Percentiles rank a stretch among this genome's conserved stretches.
Evolutionary conservation across 225 moss, liverwort and hornwort species (phyloP).

Genomic region (Asterella californica): DNA sequence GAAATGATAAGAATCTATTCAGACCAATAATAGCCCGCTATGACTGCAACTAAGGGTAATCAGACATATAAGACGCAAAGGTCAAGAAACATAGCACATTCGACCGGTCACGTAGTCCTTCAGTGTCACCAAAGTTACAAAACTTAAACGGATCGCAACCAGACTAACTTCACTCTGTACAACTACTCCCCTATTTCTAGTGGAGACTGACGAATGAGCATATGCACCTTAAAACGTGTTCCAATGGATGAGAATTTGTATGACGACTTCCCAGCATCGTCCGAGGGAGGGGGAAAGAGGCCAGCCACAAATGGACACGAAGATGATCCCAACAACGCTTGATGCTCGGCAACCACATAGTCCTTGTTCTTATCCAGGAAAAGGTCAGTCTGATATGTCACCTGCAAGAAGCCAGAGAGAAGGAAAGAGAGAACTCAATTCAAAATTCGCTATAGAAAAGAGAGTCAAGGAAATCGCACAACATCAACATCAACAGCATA

Average conservation of each 20-base stretch:
- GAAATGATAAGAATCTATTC: not conserved
- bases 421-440: not conserved
- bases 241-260: constrained; percentile 96
- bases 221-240: constrained; percentile 80
- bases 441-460: not conserved
- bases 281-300: constrained; percentile 71
- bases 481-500: not conserved
- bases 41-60: not conserved
- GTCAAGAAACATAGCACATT: not conserved
- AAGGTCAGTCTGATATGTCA: constrained; percentile 89
- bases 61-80: not conserved
- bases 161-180: not conserved
- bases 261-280: constrained; percentile 79
- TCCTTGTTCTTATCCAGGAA: constrained; percentile 99
- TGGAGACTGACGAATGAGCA: not conserved
- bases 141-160: not conserved
- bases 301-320: constrained; percentile 76
- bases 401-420: constrained; percentile 38
- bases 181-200: no score
- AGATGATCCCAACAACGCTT: constrained; percentile 86
- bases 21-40: not conserved
- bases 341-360: constrained; percentile 98
- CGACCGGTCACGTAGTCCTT: not conserved
- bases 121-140: not conserved
- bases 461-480: not conserved